Evolutionary conservation across 2,329 filamentous ascomycete species (phyloP).

Genomic region (Botrytis byssoidea): DNA sequence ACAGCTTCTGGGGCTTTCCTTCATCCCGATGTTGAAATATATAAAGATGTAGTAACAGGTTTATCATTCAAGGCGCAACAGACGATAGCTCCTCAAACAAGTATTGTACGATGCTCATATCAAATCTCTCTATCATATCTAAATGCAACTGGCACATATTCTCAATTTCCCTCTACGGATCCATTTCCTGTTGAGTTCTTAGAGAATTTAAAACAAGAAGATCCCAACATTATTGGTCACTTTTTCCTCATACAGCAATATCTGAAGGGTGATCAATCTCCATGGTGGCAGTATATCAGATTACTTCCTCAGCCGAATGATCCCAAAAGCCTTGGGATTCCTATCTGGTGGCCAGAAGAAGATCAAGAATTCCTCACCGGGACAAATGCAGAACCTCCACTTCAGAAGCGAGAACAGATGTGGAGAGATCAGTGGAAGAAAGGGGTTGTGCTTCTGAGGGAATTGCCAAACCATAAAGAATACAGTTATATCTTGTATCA

Average conservation of each 20-base stretch:
- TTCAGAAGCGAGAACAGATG: slow-evolving; percentile 29
- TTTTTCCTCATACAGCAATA: slow-evolving; percentile 71
- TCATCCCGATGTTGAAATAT: slow-evolving; percentile 53
- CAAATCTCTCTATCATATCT: slow-evolving; percentile 57
- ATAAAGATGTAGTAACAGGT: slow-evolving; percentile 50
- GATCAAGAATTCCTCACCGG: slow-evolving; percentile 53
- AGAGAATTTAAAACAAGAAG: slow-evolving; percentile 43
- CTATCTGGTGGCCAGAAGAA: slow-evolving; percentile 61
- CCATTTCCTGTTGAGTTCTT: slow-evolving; percentile 54
- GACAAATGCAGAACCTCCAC: slow-evolving; percentile 37
- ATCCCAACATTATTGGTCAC: slow-evolving; percentile 58
- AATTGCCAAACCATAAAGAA: slow-evolving; percentile 21
- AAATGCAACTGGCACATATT: slow-evolving; percentile 48
- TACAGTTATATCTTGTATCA: slow-evolving; percentile 50
- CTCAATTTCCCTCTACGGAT: slow-evolving; percentile 31
- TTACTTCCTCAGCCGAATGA: slow-evolving; percentile 62
- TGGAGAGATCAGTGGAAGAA: slow-evolving; percentile 34
- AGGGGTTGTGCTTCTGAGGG: slow-evolving; percentile 28
- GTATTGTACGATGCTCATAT: slow-evolving; percentile 54
- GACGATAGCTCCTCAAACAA: slow-evolving; percentile 25
- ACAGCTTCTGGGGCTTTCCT: slow-evolving; percentile 47
- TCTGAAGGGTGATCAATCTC: slow-evolving; percentile 55
- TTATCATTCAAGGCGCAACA: slow-evolving; percentile 48
- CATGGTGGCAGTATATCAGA: slow-evolving; percentile 67
- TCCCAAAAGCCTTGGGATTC: slow-evolving; percentile 51